A percentile compares a stretch with the other conserved stretches of the same genome.
Evolutionary conservation across 2,329 filamentous ascomycete species (phyloP).

Genomic region (Zarea fungicola): DNA sequence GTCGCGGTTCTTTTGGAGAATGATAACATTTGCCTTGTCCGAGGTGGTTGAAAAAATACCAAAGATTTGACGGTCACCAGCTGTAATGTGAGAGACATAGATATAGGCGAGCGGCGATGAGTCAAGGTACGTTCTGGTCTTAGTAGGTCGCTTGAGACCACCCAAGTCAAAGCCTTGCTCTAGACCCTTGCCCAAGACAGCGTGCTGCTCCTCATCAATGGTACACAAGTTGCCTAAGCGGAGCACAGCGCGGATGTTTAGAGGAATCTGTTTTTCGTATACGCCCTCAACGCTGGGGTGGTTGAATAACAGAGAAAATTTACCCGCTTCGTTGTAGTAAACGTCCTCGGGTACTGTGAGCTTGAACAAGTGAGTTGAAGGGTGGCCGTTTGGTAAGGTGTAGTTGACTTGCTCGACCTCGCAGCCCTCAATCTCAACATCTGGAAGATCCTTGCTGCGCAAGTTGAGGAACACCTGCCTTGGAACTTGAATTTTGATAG

Average conservation of each 20-base stretch:
- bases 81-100: slow-evolving; percentile 87
- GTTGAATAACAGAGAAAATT: slow-evolving; percentile 77
- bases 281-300: slow-evolving; percentile 95
- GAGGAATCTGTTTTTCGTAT: slow-evolving; percentile 88
- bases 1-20: slow-evolving; percentile 79
- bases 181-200: slow-evolving; percentile 85
- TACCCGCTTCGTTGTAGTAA: slow-evolving; percentile 79
- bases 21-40: slow-evolving; percentile 76
- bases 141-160: slow-evolving; percentile 62
- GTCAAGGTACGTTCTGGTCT: slow-evolving; percentile 66
- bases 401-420: slow-evolving; percentile 89
- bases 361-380: slow-evolving; percentile 90
- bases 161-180: slow-evolving; percentile 90
- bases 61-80: slow-evolving; percentile 89
- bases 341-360: slow-evolving; percentile 83
- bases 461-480: slow-evolving; percentile 89
- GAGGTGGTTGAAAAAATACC: slow-evolving; percentile 82
- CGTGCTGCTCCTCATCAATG: slow-evolving; percentile 85
- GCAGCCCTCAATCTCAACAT: slow-evolving; percentile 81
- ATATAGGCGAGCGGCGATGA: slow-evolving; percentile 73
- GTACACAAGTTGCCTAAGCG: slow-evolving; percentile 88
- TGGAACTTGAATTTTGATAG: slow-evolving; percentile 81
- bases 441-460: slow-evolving; percentile 78
- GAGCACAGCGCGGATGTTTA: slow-evolving; percentile 80
- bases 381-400: slow-evolving; percentile 90